Evolutionary conservation across 306 rosid species (phyloP), one percentile per base, ranked within the genome.

Genomic region (Abrus precatorius): DNA sequence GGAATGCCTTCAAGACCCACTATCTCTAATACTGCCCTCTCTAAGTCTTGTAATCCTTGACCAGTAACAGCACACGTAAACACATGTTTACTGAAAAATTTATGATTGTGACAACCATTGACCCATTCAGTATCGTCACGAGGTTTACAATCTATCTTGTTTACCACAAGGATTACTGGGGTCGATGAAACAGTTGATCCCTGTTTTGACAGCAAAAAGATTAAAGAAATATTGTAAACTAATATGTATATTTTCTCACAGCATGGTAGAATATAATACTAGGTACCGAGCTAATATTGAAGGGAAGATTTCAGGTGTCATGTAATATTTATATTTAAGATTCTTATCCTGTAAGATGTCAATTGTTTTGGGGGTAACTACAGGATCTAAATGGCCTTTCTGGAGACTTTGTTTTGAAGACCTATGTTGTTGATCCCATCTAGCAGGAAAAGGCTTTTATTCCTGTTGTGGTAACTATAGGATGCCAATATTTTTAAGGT

Each of bases 31-130:
- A 95, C 96, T 27, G 91, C 91, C 56, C 49, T 84, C 89, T 95
- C 99, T 72, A 95, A 82, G 76, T 90, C 94, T 78, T 83, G 80
- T 52, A 95, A 85, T 84, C 98, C 99, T 91, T 91, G 92, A 66
- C 99, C 95, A 7, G 98, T 88, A 71, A 95, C 87, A 65, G 99
- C 97, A 74, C 94, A 93, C 33, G 97, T 95, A 63, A 88, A 89
- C 75, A 95, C 96, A 59, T 62, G 89, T 80, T 89, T 90, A 45
- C 87, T 83, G 92, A 95, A 91, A 36, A 56, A 29, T 79, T 78
- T 44, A 5, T 41, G 63, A 52, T 62, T 52, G 3, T 50, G 36
- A 48, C 77, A 65, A 10, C 75, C 50, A 67, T 77, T 68, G 83
- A 81, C 65, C 87, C 84, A 79, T 56, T 84, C 89, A 67, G 79